Base-by-base conservation (phyloP, 179 eudicot species). In the Corrigiola litoralis region DNA sequence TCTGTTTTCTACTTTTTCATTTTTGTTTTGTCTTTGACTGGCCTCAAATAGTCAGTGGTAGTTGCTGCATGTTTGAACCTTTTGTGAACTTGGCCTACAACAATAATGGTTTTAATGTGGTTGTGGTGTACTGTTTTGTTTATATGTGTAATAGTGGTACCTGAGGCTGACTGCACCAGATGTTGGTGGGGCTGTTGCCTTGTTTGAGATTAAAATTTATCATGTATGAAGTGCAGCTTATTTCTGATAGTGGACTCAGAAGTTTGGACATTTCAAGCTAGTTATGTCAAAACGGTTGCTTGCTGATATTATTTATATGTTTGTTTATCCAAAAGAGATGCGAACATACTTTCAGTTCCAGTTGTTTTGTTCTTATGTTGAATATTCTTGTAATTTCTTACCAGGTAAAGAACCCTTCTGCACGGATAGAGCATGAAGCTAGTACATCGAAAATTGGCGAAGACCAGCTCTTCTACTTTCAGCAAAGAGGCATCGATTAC, bases 361-460 rank as follows among this genome's bases (percentile, higher is more conserved):
- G n/a, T 52, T 11, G 9, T 51, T 16, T 17, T 38, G 44, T 10
- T 2, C 54, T 24, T 55, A 12, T 34, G 34, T 12, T 49, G 50
- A 34, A 49, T 14, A 36, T 44, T 51, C 16, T 57, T 1, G 37
- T 23, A 63, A 23, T 12, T 48, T 46, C n/a, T 29, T 13, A 66
- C 61, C 80, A 89, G 97, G 84, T 76, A 11, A 91, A 89, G 77
- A 89, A 89, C 61, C 89, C 87, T 0, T 53, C 79, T 13, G 86
- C 89, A 0, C 81, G 88, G n/a, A 71, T 91, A 8, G 99, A 94
- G 60, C 99, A 94, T 18, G 97, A 90, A 79, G 99, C 99, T n/a
- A 90, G 89, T 72, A 94, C 99, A 57, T 90, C 94, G 13, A 90
- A 90, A 67, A 94, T 94, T 1, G 91, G 99, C 20, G 91, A 87